A percentile compares a stretch with the other conserved stretches of the same genome.
Conservation (phyloP, 176 grass and related monocot genomes). For the Miscanthus lutarioriparius region DNA sequence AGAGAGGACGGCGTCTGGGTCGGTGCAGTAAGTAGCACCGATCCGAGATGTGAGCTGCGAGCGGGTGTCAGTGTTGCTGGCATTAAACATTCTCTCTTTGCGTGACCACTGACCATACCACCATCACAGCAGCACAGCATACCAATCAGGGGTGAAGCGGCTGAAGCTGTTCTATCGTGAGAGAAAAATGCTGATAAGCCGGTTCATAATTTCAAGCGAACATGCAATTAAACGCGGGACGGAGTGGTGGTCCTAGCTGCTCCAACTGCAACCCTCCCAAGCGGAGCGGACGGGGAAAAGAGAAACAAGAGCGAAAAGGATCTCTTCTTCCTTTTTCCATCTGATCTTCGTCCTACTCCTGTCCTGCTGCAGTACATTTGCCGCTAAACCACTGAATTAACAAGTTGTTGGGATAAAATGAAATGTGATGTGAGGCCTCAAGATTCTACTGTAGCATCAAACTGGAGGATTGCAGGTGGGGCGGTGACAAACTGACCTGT, state of each 20-base stretch:
- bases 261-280: background rate
- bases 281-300: background rate
- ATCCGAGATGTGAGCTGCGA: background rate
- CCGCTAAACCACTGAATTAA: background rate
- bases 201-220: too few species aligned
- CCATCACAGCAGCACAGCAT: constrained; percentile 1
- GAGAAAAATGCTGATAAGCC: too few species aligned
- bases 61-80: background rate
- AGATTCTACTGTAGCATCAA: background rate
- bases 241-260: background rate
- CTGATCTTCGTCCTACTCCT: background rate
- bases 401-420: background rate
- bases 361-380: background rate
- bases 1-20: background rate
- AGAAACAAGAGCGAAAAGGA: constrained; percentile 35
- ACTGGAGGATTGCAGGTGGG: background rate
- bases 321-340: background rate
- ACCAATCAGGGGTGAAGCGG: constrained; percentile 28
- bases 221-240: background rate
- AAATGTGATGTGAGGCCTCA: too few species aligned
- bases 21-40: constrained; percentile 21
- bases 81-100: constrained; percentile 18
- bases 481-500: background rate
- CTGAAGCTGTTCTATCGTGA: too few species aligned
- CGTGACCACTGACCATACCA: constrained; percentile 37